Conservation (phyloP, 257 asterid genomes). For the Capsicum rhomboideum region DNA sequence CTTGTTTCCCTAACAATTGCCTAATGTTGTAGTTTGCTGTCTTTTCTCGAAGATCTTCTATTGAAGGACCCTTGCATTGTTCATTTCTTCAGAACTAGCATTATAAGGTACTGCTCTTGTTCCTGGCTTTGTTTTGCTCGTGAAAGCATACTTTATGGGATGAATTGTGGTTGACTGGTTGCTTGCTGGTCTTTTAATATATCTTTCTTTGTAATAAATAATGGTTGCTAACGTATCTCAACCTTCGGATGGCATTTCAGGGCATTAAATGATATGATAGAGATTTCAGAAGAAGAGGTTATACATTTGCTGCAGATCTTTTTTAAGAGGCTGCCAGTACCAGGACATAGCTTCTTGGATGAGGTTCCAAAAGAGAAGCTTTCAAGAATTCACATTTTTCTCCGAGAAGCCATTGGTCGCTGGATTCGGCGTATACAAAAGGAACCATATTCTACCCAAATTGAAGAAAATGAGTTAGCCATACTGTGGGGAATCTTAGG, state of each 20-base stretch:
- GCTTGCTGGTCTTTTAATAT: neutral
- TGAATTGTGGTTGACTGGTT: neutral
- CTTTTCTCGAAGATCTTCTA: conserved; percentile 52
- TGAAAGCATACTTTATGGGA: neutral
- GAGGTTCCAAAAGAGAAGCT: conserved; percentile 30
- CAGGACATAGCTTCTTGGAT: conserved; percentile 29
- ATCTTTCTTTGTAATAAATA: neutral
- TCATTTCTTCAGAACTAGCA: conserved; percentile 39
- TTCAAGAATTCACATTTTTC: conserved; percentile 29
- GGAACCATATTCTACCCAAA: conserved; percentile 16
- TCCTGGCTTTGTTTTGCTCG: neutral
- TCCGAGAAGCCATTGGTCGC: conserved; percentile 30
- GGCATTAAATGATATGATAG: conserved; percentile 56
- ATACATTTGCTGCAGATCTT: conserved; percentile 49
- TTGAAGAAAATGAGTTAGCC: conserved; percentile 46
- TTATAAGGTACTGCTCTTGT: conserved; percentile 43
- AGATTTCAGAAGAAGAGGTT: conserved; percentile 47
- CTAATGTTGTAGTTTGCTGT: conserved; percentile 41
- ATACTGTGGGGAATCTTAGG: conserved; percentile 69
- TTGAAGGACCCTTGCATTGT: conserved; percentile 40
- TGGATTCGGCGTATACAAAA: conserved; percentile 39
- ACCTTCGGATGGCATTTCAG: conserved; percentile 43
- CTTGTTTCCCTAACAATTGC: conserved; percentile 7
- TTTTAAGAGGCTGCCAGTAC: conserved; percentile 52
- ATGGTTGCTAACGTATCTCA: neutral